Conservation (phyloP, 75 land plant species). For the Selaginella moellendorffii region DNA sequence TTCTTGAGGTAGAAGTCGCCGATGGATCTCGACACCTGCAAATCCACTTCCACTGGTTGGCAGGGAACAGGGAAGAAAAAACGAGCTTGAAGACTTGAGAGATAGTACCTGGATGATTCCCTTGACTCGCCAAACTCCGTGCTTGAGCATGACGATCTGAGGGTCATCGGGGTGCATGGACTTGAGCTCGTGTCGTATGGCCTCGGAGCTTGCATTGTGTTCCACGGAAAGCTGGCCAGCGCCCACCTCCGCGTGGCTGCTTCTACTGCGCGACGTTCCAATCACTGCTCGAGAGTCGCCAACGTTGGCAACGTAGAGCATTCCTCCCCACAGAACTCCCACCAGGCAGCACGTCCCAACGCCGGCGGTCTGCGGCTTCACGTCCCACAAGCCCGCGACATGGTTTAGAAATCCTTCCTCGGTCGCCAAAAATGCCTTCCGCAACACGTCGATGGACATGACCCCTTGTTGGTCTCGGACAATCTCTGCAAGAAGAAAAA, state of each 20-base stretch:
- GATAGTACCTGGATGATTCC: conserved; percentile 75
- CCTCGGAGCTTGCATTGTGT: conserved; percentile 54
- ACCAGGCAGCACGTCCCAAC: conserved; percentile 80
- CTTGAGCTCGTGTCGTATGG: conserved; percentile 48
- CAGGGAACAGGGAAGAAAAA: too few relatives aligned
- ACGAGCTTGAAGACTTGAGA: not conserved
- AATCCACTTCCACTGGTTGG: too few relatives aligned
- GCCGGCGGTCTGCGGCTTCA: conserved; percentile 44
- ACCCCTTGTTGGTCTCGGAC: conserved; percentile 33
- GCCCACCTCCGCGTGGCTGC: conserved; percentile 16
- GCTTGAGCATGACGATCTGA: conserved; percentile 57
- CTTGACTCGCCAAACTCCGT: conserved; percentile 87
- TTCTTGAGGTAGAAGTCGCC: conserved; percentile 6
- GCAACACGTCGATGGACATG: conserved; percentile 46
- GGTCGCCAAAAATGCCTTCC: conserved; percentile 45
- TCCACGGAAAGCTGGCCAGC: conserved; percentile 51
- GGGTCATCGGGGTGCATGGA: conserved; percentile 74
- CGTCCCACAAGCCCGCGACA: conserved; percentile 35
- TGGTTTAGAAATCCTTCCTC: conserved; percentile 52
- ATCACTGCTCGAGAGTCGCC: conserved; percentile 57
- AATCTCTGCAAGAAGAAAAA: not conserved
- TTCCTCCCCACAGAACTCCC: conserved; percentile 39
- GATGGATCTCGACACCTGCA: not conserved
- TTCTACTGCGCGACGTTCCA: conserved; percentile 8
- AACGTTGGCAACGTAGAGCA: conserved; percentile 49